phyloP scores from a whole-genome alignment of 768 basidiomycete species.

The Suillus placidus region DNA sequence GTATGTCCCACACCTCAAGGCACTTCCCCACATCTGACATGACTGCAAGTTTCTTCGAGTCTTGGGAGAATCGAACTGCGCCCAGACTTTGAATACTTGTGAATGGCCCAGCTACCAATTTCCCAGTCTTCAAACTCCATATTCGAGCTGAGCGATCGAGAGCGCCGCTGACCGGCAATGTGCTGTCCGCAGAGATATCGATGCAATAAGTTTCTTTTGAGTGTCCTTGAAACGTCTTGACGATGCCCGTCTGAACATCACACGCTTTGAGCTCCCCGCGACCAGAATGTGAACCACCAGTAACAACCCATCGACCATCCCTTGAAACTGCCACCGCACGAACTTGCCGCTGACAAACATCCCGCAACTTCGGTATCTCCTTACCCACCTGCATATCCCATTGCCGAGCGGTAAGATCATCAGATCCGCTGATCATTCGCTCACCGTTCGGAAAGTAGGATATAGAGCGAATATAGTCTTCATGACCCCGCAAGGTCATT shows the following conservation, averaged over 20 bases:
- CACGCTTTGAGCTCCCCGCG: neutral
- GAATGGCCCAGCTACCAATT: neutral
- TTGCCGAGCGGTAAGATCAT: neutral
- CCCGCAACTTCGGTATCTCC: neutral
- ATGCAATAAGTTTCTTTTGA: neutral
- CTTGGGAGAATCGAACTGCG: neutral
- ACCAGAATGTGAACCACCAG: slow-evolving; percentile 2
- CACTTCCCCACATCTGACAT: neutral
- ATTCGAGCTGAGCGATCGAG: neutral
- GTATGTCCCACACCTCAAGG: neutral
- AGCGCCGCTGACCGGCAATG: neutral
- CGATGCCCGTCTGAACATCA: neutral
- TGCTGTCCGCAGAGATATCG: neutral
- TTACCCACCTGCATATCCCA: neutral
- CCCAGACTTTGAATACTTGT: neutral
- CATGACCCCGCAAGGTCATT: neutral
- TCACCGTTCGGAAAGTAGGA: neutral
- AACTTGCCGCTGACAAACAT: neutral
- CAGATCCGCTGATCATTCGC: neutral
- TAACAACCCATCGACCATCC: neutral
- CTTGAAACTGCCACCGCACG: neutral
- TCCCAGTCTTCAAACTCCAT: neutral
- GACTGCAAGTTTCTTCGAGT: neutral
- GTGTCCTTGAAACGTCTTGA: neutral
- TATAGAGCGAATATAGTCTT: neutral